Evolutionary conservation across 108 stramenopile genomes (phyloP).

Genomic region (Cyclotella sp.): DNA sequence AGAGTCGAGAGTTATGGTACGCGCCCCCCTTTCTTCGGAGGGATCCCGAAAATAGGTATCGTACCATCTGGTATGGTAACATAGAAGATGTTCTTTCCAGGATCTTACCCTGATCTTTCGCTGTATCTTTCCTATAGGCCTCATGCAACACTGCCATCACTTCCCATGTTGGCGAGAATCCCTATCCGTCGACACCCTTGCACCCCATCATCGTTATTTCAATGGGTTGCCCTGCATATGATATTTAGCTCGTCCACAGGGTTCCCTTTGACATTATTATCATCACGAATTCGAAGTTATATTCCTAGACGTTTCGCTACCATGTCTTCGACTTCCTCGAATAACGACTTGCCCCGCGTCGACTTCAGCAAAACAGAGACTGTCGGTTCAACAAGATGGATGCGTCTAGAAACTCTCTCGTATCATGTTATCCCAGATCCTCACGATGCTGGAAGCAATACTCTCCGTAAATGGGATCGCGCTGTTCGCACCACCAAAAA

Average conservation of each 20-base stretch:
- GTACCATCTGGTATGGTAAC: too few relatives aligned
- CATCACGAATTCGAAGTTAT: background rate
- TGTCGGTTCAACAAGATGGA: slow-evolving; percentile 54
- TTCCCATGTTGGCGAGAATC: background rate
- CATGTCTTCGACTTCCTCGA: slow-evolving; percentile 8
- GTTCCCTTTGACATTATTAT: background rate
- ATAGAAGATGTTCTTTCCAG: background rate
- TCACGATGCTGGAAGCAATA: slow-evolving; percentile 12
- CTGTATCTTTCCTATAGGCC: too few relatives aligned
- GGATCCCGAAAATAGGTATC: too few relatives aligned
- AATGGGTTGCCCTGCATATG: background rate
- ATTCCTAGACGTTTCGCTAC: too few relatives aligned
- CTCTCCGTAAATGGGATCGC: slow-evolving; percentile 62
- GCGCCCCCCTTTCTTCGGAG: too few relatives aligned
- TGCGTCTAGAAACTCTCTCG: slow-evolving; percentile 55
- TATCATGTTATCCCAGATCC: slow-evolving; percentile 35
- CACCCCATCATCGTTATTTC: too few relatives aligned
- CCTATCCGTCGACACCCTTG: background rate
- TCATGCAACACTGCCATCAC: too few relatives aligned
- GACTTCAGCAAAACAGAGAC: slow-evolving; percentile 35
- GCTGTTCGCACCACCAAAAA: slow-evolving; percentile 68
- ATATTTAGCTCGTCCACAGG: background rate
- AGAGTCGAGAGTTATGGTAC: too few relatives aligned
- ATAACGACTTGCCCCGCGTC: slow-evolving; percentile 30
- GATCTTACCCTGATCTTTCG: too few relatives aligned